Percentiles rank a stretch among this genome's conserved stretches.
Evolutionary conservation across 192 early-diverging fungal genomes (phyloP).

Genomic region (Backusella circina): DNA sequence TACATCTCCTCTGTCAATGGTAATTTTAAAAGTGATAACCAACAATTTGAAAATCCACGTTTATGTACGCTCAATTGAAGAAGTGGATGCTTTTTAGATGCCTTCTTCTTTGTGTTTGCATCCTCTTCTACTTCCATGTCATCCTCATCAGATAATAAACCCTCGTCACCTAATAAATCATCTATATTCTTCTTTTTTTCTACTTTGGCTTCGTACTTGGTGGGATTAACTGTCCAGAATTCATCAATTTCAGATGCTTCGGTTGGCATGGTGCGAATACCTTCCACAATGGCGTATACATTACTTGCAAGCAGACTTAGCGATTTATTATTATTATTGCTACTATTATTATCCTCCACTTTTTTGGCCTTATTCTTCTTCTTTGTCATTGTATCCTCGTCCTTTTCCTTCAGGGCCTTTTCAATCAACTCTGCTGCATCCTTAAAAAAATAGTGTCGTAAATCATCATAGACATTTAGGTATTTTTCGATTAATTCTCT

Average conservation of each 20-base stretch:
- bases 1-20: slow-evolving; percentile 71
- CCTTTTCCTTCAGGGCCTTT: slow-evolving; percentile 19
- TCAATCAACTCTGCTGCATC: slow-evolving; percentile 38
- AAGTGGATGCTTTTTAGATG: slow-evolving; percentile 23
- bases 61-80: slow-evolving; percentile 55
- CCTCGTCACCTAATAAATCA: slow-evolving; percentile 24
- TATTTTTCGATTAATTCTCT: slow-evolving; percentile 65
- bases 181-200: background rate
- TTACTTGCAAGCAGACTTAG: slow-evolving; percentile 50
- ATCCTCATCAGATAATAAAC: slow-evolving; percentile 18
- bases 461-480: slow-evolving; percentile 79
- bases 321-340: background rate
- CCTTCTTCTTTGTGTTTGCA: slow-evolving; percentile 22
- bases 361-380: slow-evolving; percentile 16
- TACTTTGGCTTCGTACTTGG: slow-evolving; percentile 7
- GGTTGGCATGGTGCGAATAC: slow-evolving; percentile 57
- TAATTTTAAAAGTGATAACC: slow-evolving; percentile 72
- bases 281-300: slow-evolving; percentile 54
- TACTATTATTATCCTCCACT: slow-evolving; percentile 14
- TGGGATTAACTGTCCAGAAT: slow-evolving; percentile 62
- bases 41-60: slow-evolving; percentile 71
- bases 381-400: slow-evolving; percentile 37
- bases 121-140: slow-evolving; percentile 26
- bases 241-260: slow-evolving; percentile 49
- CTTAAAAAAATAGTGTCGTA: slow-evolving; percentile 82